A percentile compares a stretch with the other conserved stretches of the same genome.
Conservation (phyloP, 2,329 filamentous ascomycete species). For the Cytospora piceae region DNA sequence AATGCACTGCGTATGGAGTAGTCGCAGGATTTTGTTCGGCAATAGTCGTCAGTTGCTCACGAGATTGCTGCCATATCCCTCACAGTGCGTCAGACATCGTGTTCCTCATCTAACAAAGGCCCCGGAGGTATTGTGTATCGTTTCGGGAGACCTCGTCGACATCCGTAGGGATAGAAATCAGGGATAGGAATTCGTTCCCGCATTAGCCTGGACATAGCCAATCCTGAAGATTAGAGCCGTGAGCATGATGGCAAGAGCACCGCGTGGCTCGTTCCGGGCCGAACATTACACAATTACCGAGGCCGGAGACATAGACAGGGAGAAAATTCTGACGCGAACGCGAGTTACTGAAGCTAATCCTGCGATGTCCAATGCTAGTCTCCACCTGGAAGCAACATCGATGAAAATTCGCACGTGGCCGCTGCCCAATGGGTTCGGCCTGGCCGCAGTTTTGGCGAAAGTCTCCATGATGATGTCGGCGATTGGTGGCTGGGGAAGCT, state of each 20-base stretch:
- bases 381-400: conserved; percentile 36
- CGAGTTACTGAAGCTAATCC: conserved; percentile 33
- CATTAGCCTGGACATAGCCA: conserved; percentile 23
- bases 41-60: conserved; percentile 7
- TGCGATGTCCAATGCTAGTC: conserved; percentile 35
- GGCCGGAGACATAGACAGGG: conserved; percentile 27
- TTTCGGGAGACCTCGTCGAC: neutral
- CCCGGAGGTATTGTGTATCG: conserved; percentile 3
- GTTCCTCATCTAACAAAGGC: conserved; percentile 9
- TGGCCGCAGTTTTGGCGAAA: conserved; percentile 17
- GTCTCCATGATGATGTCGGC: conserved; percentile 21
- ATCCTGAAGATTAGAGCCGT: neutral
- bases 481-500: conserved; percentile 19
- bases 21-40: neutral
- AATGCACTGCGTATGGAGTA: neutral
- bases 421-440: conserved; percentile 38
- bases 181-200: conserved; percentile 12
- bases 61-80: conserved; percentile 1
- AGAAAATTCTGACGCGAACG: conserved; percentile 30
- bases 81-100: conserved; percentile 4
- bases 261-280: conserved; percentile 16
- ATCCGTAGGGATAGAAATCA: conserved; percentile 9
- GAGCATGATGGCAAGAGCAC: conserved; percentile 12
- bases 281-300: conserved; percentile 17
- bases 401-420: conserved; percentile 39